Evolutionary conservation across 805 yeast genomes (phyloP).

Genomic region (Cyberlindnera bimundalis): DNA sequence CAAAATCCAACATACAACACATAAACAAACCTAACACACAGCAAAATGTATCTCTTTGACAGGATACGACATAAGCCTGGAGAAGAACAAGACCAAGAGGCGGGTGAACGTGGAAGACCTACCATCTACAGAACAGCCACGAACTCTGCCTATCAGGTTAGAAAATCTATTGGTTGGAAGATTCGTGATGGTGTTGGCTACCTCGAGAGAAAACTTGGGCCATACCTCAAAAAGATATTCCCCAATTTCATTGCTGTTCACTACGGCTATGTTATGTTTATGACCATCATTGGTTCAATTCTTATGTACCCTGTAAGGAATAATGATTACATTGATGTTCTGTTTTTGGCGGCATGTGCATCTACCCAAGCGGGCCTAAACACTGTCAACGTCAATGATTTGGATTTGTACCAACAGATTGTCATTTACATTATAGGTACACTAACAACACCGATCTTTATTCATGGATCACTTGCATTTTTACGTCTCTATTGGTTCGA

Average conservation of each 20-base stretch:
- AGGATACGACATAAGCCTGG: neutral
- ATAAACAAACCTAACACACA: neutral
- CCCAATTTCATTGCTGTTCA: conserved; percentile 57
- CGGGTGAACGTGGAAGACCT: neutral
- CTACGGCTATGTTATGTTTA: conserved; percentile 61
- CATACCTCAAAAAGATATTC: conserved; percentile 36
- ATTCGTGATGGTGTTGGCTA: conserved; percentile 36
- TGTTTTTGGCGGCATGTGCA: conserved; percentile 74
- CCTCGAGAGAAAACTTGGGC: conserved; percentile 31
- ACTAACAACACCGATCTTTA: conserved; percentile 82
- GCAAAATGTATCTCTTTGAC: conserved; percentile 2
- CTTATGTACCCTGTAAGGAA: conserved; percentile 73
- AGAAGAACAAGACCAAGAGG: neutral
- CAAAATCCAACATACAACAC: too few species aligned
- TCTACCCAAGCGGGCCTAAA: conserved; percentile 91
- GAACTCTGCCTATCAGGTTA: conserved; percentile 17
- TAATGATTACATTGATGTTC: conserved; percentile 66
- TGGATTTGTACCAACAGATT: conserved; percentile 78
- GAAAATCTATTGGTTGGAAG: conserved; percentile 38
- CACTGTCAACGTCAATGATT: conserved; percentile 62
- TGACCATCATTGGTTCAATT: conserved; percentile 66
- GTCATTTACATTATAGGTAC: conserved; percentile 58
- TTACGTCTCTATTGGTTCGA: conserved; percentile 88
- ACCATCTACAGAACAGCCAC: conserved; percentile 14
- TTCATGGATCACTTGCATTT: conserved; percentile 75